Evolutionary conservation across 2,329 filamentous ascomycete genomes (phyloP), one percentile per base, ranked within the genome.

Genomic region (Neurospora sp.): DNA sequence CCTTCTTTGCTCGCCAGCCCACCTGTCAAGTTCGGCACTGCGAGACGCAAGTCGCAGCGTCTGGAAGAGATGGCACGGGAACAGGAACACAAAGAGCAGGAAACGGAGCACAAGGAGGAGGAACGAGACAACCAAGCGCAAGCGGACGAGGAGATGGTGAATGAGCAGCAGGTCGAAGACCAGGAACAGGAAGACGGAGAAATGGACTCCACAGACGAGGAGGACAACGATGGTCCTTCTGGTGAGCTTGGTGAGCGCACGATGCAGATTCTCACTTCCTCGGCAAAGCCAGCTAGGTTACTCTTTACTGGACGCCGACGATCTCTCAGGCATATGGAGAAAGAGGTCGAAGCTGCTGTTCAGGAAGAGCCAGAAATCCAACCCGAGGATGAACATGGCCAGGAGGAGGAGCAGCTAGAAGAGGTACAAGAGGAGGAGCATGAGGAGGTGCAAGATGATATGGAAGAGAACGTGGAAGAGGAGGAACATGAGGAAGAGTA

Each of bases 321-420:
- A 17, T 62, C 52, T 62, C 52, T 62, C 6, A 33, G 52, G 52
- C 52, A 62, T 62, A 33, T 36, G 3, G 23, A 62, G 28, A 62
- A 36, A 3, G 28, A 36, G 17, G 6, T 12, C 52, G 28, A 62
- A 36, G 12, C 28, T 62, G 6, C 52, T 8, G 52, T 36, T 62
- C 52, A 33, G 52, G 52, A 62, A n/a, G 52, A 62, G 28, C 52
- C 52, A 17, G 52, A 62, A 62, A 4, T 8, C 3, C 52, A 17
- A 17, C 0, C 28, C 10, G 23, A 62, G 2, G 52, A 62, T 4
- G 52, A 62, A 2, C 28, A 62, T 36, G 15, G 2, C 2, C 12
- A 69, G 12, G 70, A 72, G 10, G 33, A 69, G n/a, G 41, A 23
- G 10, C 68, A 66, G 23, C 69, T 66, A 10, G 69, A 69, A 6